Conservation (phyloP, 2,329 filamentous ascomycete species). For the Septoria linicola region DNA sequence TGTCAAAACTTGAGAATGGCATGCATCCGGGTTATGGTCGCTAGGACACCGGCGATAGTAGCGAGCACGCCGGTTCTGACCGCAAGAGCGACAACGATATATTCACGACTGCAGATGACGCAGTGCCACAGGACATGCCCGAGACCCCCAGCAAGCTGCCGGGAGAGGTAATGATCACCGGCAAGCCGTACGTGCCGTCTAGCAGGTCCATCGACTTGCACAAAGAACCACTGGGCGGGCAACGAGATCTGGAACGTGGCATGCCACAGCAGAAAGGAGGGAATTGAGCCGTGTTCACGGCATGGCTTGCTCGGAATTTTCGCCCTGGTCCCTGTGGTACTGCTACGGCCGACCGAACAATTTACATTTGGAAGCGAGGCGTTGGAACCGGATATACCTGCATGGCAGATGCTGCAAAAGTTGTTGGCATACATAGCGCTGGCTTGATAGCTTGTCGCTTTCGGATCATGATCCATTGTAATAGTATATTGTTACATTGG, state of each 20-base stretch:
- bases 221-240: neutral
- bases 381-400: neutral
- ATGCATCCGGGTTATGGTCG: conserved; percentile 16
- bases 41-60: conserved; percentile 15
- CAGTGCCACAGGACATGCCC: neutral
- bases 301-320: too few species aligned
- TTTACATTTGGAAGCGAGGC: neutral
- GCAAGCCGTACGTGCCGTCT: conserved; percentile 11
- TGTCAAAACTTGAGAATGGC: conserved; percentile 4
- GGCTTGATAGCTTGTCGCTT: too few species aligned
- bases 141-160: neutral
- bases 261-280: neutral
- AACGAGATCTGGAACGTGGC: neutral
- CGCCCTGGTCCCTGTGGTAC: too few species aligned
- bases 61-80: conserved; percentile 5
- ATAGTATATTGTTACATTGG: too few species aligned
- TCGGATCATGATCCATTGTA: too few species aligned
- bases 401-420: too few species aligned
- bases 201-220: neutral
- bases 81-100: conserved; percentile 1
- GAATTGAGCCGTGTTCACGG: neutral
- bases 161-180: neutral
- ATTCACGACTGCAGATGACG: conserved; percentile 5
- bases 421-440: too few species aligned
- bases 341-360: neutral